Percentiles rank a stretch among this genome's conserved stretches.
Conservation (phyloP, 371 early-diverging fungal species). For the Mortierella sp. region DNA sequence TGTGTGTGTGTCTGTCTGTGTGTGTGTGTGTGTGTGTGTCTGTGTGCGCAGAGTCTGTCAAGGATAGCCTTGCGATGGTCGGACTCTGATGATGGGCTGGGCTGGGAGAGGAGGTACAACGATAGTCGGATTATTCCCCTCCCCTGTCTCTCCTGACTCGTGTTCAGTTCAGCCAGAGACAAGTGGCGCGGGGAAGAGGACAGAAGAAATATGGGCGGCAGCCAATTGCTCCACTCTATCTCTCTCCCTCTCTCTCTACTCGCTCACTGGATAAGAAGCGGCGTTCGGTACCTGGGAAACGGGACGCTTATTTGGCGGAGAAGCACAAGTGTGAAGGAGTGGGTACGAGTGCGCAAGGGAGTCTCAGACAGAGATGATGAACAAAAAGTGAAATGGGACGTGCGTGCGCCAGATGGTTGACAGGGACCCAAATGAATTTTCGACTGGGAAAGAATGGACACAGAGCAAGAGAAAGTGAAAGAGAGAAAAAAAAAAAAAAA, state of each 20-base stretch:
- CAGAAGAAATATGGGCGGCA: constrained; percentile 4
- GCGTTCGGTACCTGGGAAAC: too few species aligned
- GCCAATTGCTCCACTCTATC: neutral
- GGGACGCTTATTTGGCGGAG: too few species aligned
- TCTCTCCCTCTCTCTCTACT: neutral
- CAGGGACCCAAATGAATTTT: too few species aligned
- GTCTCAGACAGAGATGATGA: constrained; percentile 15
- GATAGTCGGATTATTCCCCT: too few species aligned
- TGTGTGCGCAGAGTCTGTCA: too few species aligned
- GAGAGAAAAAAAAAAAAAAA: neutral
- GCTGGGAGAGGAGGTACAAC: too few species aligned
- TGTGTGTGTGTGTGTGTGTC: too few species aligned
- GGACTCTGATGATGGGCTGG: too few species aligned
- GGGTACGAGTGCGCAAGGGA: neutral
- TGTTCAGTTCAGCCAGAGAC: neutral
- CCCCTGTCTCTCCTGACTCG: too few species aligned
- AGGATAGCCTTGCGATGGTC: too few species aligned
- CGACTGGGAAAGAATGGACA: neutral
- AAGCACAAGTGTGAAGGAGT: constrained; percentile 3
- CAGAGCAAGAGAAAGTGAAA: neutral
- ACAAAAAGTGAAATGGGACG: too few species aligned
- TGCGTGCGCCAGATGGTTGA: too few species aligned
- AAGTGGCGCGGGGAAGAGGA: neutral
- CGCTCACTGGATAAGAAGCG: neutral
- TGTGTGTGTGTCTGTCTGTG: neutral